These are phyloP conservation scores for Trichothecium sympodiale DNA, from an alignment of 2,329 filamentous ascomycete genomes.

Conservation along the genomic window DNA sequence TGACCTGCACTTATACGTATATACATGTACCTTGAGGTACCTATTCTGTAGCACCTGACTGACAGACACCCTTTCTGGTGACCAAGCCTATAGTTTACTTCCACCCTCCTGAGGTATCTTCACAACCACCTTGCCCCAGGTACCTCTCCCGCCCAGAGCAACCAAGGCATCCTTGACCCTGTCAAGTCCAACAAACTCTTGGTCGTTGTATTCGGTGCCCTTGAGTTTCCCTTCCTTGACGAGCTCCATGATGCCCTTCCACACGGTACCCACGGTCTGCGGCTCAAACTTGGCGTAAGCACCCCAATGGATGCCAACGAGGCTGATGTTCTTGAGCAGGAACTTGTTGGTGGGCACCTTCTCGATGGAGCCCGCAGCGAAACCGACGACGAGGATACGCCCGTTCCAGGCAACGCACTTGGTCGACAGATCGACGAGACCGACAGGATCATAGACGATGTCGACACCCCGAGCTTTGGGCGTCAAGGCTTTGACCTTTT, in stretches of 20 bases:
- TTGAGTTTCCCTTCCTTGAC: slow-evolving; percentile 69
- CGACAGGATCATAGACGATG: slow-evolving; percentile 91
- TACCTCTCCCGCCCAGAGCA: slow-evolving; percentile 68
- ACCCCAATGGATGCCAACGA: slow-evolving; percentile 90
- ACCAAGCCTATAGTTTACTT: slow-evolving; percentile 38
- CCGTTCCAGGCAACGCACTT: slow-evolving; percentile 95
- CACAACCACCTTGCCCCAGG: slow-evolving; percentile 94
- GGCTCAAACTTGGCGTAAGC: slow-evolving; percentile 66
- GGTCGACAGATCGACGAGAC: slow-evolving; percentile 73
- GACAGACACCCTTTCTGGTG: not conserved
- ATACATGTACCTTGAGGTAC: not conserved
- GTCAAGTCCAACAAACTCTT: slow-evolving; percentile 73
- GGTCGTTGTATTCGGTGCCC: slow-evolving; percentile 73
- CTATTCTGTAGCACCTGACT: not conserved
- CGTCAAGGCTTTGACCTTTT: slow-evolving; percentile 64
- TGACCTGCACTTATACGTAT: not conserved
- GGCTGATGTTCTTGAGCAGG: slow-evolving; percentile 80
- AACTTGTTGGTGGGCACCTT: slow-evolving; percentile 90
- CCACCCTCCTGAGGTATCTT: slow-evolving; percentile 61
- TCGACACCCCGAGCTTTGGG: slow-evolving; percentile 67
- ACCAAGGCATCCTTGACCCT: slow-evolving; percentile 65
- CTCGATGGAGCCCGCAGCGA: slow-evolving; percentile 66
- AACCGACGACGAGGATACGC: slow-evolving; percentile 76
- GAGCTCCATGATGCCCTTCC: slow-evolving; percentile 70
- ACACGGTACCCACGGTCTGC: slow-evolving; percentile 60